These are phyloP conservation scores for Scheffersomyces titani DNA, from an alignment of 1,139 yeast genomes.

Conservation along the genomic window DNA sequence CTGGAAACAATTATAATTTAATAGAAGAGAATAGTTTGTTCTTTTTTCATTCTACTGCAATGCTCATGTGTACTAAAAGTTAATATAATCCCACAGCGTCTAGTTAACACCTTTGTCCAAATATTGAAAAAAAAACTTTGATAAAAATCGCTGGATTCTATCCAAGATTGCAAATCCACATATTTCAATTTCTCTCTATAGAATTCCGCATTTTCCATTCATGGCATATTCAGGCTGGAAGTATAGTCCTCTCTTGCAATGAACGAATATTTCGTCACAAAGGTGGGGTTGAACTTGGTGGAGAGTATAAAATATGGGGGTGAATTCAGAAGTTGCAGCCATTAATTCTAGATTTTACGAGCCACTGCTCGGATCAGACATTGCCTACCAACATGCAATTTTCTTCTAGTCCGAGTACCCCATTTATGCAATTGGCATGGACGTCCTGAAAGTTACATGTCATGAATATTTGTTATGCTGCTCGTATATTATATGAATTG, in stretches of 20 bases:
- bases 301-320: background rate
- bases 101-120: background rate
- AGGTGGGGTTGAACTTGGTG: background rate
- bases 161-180: background rate
- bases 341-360: no score
- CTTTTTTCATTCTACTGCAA: background rate
- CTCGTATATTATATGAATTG: background rate
- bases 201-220: no score
- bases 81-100: background rate
- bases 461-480: background rate
- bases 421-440: background rate
- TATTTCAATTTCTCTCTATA: no score
- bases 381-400: background rate
- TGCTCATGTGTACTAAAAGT: background rate
- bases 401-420: background rate
- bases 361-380: background rate
- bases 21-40: background rate
- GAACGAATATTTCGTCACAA: background rate
- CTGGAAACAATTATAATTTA: background rate
- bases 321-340: background rate
- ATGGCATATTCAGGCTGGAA: background rate
- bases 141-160: no score
- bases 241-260: background rate
- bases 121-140: no score
- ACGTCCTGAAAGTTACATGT: background rate